These are phyloP conservation scores for Sporobolus alterniflorus DNA, from an alignment of 202 grass and related monocot species.

Conservation along the genomic window DNA sequence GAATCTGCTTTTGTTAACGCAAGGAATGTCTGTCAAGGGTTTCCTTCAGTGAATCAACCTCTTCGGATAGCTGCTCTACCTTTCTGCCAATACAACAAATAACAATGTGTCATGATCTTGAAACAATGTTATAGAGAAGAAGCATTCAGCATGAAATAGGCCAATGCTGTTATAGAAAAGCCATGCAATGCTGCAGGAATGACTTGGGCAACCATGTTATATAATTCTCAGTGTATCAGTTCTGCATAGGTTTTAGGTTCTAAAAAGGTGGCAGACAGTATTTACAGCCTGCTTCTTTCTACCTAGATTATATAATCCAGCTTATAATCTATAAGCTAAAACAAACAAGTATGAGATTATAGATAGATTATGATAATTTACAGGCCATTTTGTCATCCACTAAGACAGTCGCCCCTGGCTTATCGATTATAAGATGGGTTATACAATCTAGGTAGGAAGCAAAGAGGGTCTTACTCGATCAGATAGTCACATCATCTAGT, in stretches of 20 bases:
- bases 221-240: background rate
- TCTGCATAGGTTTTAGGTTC: background rate
- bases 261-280: background rate
- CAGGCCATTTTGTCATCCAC: too few species aligned
- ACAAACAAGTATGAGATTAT: too few species aligned
- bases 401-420: too few species aligned
- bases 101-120: conserved; percentile 27
- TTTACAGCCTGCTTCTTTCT: too few species aligned
- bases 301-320: too few species aligned
- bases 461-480: background rate
- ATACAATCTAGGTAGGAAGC: too few species aligned
- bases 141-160: background rate
- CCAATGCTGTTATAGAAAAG: background rate
- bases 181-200: background rate
- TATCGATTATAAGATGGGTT: too few species aligned
- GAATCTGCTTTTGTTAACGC: conserved; percentile 73
- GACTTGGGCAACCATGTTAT: background rate
- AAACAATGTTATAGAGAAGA: background rate
- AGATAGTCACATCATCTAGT: background rate
- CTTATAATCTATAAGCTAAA: too few species aligned
- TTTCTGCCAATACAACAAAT: conserved; percentile 67
- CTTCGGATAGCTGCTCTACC: conserved; percentile 88
- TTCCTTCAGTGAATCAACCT: conserved; percentile 88
- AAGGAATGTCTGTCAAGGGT: conserved; percentile 72
- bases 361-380: too few species aligned